Base-by-base conservation (phyloP, 345 rosid species). In the Ceriops zippeliana region DNA sequence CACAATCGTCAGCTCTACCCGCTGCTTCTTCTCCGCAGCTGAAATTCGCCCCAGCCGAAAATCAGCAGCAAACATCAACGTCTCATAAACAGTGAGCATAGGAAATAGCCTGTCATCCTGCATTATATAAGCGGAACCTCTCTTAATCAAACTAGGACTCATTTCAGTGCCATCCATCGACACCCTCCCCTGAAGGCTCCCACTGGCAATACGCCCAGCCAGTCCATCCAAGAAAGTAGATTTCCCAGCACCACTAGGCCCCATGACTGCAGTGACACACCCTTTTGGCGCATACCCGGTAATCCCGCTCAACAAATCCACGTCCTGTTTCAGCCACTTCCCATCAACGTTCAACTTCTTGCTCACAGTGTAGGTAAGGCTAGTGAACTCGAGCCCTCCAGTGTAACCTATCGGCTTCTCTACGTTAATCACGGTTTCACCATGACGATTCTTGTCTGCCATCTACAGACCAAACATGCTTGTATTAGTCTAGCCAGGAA, bases 241-340 rank as follows among this genome's bases (percentile, higher is more conserved):
- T 75, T 88, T 88, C 38, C 90, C 90, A 0, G 93, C 90, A 30
- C 90, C 93, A 37, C 93, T 88, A 0, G 89, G 89, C 61, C 90
- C 93, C 90, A 88, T 86, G 51, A 88, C 89, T 0, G 90, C 93
- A 4, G 87, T 88, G 71, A 88, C 61, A 73, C 85, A 84, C 1
- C 93, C 90, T 73, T 86, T 86, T 0, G 93, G 90, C 8, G 89
- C 90, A 31, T 83, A 79, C 10, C 93, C 93, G 2, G 90, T 84
- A 46, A 88, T 88, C 72, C 42, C 74, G 32, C 83, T 69, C 70
- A 88, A 66, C 63, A 88, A 70, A 70, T 88, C 86, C 30, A 80
- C 87, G 5, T 86, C 85, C 46, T 77, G 77, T 10, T 58, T 86
- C 65, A 76, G 6, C 90, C 71, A 61, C 62, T 82, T 80, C 67